phyloP scores from a whole-genome alignment of 371 early-diverging fungal genomes.

The Ordospora colligata region DNA sequence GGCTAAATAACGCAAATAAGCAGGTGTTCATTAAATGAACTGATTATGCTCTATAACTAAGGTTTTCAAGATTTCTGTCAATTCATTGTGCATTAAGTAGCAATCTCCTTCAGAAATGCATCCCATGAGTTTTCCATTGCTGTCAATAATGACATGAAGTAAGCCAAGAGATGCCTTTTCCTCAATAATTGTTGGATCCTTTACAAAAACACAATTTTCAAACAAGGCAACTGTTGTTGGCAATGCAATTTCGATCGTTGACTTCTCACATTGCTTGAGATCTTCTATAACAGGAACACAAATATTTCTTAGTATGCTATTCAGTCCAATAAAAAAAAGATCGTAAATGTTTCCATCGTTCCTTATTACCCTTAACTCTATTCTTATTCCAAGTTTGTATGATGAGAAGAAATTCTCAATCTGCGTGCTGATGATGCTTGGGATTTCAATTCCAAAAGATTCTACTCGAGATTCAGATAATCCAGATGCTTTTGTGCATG shows the following conservation, averaged over 20 bases:
- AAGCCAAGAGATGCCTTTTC: neutral
- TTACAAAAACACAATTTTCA: neutral
- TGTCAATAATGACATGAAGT: neutral
- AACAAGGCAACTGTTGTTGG: slow-evolving; percentile 7
- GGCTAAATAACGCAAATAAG: neutral
- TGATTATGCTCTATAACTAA: neutral
- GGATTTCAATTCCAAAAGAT: neutral
- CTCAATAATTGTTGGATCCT: slow-evolving; percentile 3
- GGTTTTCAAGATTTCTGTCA: neutral
- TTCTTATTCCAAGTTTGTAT: slow-evolving; percentile 8
- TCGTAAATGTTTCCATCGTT: slow-evolving; percentile 26
- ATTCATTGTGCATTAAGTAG: neutral
- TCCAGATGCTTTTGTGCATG: neutral
- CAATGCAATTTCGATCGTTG: neutral
- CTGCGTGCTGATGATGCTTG: neutral
- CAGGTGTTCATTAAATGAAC: neutral
- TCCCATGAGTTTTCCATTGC: neutral
- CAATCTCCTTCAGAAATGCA: neutral
- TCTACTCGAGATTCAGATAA: neutral
- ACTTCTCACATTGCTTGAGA: neutral
- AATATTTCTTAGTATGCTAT: neutral
- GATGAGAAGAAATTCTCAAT: neutral
- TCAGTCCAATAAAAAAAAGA: slow-evolving; percentile 1
- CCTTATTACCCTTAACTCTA: slow-evolving; percentile 8
- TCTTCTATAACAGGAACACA: slow-evolving; percentile 1